Evolutionary conservation across 2,329 filamentous ascomycete species (phyloP), one percentile per base, ranked within the genome.

Genomic region (Fusarium citri): DNA sequence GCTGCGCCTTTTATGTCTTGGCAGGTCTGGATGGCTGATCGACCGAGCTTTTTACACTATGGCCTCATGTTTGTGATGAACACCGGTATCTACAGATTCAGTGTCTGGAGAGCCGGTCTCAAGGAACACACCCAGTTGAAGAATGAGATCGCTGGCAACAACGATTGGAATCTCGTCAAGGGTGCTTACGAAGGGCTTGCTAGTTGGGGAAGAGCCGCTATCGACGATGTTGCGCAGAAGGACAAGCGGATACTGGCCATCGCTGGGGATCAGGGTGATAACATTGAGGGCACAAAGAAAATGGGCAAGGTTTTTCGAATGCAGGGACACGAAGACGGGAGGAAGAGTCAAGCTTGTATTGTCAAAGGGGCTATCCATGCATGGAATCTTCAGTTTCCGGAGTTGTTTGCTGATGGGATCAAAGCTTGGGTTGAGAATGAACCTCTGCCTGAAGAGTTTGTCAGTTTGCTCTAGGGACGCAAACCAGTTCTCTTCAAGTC

Each of bases 371-470:
- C 45, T 2, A 47, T 62, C 1, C 81, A 83, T 70, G 76, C 75
- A 12, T 83, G 82, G 82, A 78, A 82, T 51, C 55, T 83, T 46
- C 81, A 83, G 45, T 71, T 79, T 28, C 82, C 82, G 0, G 71
- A 78, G 37, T 47, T 82, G 3, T 83, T 83, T 64, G 80, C 81
- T 0, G 64, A 72, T 20, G 78, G 78, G 0, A 72, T 83, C 8
- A 74, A 66, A 57, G 78, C 79, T 10, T 83, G 82, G 81, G 62
- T 80, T 4, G 70, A 77, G 22, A 66, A 64, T 5, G 51, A 55
- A 4, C 53, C 59, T 28, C 41, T 81, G 41, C 78, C 80, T 2
- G 51, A 57, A 4, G 74, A 55, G 9, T 71, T 77, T 48, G 64
- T 75, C 11, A 26, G 37, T 30, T 25, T 65, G 2, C 5, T 65